A percentile compares a stretch with the other conserved stretches of the same genome.
These are phyloP conservation scores for Aspergillus coremiiformis DNA, from an alignment of 495 filamentous ascomycete species.

Conservation along the genomic window DNA sequence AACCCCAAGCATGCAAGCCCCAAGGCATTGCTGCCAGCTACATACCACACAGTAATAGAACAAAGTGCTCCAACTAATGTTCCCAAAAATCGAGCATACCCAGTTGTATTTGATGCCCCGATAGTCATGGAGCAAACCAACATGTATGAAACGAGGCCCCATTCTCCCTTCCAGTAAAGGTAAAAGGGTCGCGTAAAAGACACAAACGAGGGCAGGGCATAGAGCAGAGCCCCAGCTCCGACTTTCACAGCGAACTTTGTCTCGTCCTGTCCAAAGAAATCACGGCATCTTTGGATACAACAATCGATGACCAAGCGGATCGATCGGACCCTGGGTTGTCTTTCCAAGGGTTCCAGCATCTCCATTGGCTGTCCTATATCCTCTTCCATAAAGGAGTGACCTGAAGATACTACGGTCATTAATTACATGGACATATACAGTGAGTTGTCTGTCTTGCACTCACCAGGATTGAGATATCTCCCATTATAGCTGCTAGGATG, in stretches of 20 bases:
- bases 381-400: not conserved
- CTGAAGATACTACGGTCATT: not conserved
- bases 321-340: constrained; percentile 17
- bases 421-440: not conserved
- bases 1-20: constrained; percentile 71
- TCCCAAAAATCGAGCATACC: constrained; percentile 73
- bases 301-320: constrained; percentile 30
- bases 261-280: constrained; percentile 57
- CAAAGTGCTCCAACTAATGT: constrained; percentile 74
- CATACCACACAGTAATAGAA: constrained; percentile 68
- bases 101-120: constrained; percentile 88
- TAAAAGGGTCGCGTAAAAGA: constrained; percentile 70
- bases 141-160: constrained; percentile 96
- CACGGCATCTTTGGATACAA: constrained; percentile 50
- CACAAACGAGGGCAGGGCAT: constrained; percentile 80
- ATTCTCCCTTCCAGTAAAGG: constrained; percentile 87
- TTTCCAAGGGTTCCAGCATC: not conserved
- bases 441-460: not conserved
- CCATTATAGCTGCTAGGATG: constrained; percentile 8
- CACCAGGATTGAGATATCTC: constrained; percentile 13
- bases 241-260: constrained; percentile 85
- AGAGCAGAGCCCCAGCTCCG: constrained; percentile 77
- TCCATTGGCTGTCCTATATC: not conserved
- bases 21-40: constrained; percentile 62
- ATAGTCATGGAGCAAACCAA: constrained; percentile 98